Conservation (phyloP, 495 filamentous ascomycete species). For the Aspergillus funiculosus region DNA sequence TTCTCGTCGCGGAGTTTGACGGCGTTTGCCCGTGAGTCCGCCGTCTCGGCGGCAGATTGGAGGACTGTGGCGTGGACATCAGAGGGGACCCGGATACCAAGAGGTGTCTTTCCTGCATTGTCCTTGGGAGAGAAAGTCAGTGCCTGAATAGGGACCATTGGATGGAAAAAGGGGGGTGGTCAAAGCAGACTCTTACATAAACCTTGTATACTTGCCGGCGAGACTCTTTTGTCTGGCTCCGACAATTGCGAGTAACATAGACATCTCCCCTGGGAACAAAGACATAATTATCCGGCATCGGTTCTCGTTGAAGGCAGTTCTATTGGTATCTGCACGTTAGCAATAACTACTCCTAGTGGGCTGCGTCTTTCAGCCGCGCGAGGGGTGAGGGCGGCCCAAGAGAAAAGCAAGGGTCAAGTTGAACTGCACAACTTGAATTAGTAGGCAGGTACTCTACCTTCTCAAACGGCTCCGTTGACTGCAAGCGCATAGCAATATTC, state of each 20-base stretch:
- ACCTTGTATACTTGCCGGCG: slow-evolving; percentile 37
- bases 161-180: neutral
- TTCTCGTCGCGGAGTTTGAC: slow-evolving; percentile 35
- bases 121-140: slow-evolving; percentile 22
- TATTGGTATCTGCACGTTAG: slow-evolving; percentile 15
- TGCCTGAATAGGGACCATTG: neutral
- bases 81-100: slow-evolving; percentile 45
- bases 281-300: slow-evolving; percentile 33
- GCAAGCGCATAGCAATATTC: slow-evolving; percentile 8
- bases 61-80: slow-evolving; percentile 32
- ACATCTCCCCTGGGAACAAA: slow-evolving; percentile 48
- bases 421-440: too few species aligned
- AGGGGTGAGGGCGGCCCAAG: slow-evolving; percentile 2
- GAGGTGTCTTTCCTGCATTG: slow-evolving; percentile 25
- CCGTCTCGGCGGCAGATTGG: slow-evolving; percentile 29
- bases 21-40: slow-evolving; percentile 35
- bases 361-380: slow-evolving; percentile 1
- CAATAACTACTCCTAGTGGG: too few species aligned
- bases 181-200: slow-evolving; percentile 40
- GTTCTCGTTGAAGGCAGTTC: slow-evolving; percentile 27
- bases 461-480: slow-evolving; percentile 20
- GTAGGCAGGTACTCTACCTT: slow-evolving; percentile 13
- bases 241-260: slow-evolving; percentile 47
- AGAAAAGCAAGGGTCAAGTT: slow-evolving; percentile 11
- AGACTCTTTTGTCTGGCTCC: slow-evolving; percentile 40